Conservation (phyloP, 164 flowering plant genomes). For the Dillenia turbinata region DNA sequence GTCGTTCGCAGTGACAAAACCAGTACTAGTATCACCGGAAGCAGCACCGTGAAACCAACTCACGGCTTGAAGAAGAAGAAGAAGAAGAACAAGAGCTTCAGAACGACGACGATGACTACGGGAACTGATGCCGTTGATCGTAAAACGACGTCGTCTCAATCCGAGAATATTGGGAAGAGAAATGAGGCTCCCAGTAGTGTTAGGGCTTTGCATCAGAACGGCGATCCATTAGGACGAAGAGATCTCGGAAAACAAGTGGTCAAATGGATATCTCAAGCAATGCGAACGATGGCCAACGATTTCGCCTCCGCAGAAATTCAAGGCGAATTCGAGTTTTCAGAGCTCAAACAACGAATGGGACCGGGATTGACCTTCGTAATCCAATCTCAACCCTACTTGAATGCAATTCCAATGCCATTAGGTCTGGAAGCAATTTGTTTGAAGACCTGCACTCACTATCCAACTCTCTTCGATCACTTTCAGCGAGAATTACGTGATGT, state of each 20-base stretch:
- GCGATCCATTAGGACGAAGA: slow-evolving; percentile 73
- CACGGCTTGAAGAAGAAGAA: too few species aligned
- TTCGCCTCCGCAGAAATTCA: slow-evolving; percentile 61
- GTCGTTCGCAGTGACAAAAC: too few species aligned
- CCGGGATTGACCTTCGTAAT: slow-evolving; percentile 77
- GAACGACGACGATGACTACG: too few species aligned
- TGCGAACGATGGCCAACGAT: slow-evolving; percentile 82
- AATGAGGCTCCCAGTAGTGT: slow-evolving; percentile 8
- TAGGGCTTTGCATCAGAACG: slow-evolving; percentile 36
- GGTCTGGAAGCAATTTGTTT: slow-evolving; percentile 78
- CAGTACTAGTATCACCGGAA: too few species aligned
- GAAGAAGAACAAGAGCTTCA: too few species aligned
- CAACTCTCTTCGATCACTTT: slow-evolving; percentile 85
- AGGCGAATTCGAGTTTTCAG: slow-evolving; percentile 49
- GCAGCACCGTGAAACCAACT: too few species aligned
- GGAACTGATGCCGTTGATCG: too few species aligned
- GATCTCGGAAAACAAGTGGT: slow-evolving; percentile 81
- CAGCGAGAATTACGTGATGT: slow-evolving; percentile 82
- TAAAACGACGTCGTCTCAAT: too few species aligned
- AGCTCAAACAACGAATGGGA: slow-evolving; percentile 59
- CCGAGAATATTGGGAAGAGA: not conserved
- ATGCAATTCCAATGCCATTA: slow-evolving; percentile 77
- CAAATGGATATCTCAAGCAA: slow-evolving; percentile 68
- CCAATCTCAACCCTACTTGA: slow-evolving; percentile 80
- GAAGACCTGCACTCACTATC: slow-evolving; percentile 82